Conservation (phyloP, 2,329 filamentous ascomycete genomes). For the Tympanopsis confertula region DNA sequence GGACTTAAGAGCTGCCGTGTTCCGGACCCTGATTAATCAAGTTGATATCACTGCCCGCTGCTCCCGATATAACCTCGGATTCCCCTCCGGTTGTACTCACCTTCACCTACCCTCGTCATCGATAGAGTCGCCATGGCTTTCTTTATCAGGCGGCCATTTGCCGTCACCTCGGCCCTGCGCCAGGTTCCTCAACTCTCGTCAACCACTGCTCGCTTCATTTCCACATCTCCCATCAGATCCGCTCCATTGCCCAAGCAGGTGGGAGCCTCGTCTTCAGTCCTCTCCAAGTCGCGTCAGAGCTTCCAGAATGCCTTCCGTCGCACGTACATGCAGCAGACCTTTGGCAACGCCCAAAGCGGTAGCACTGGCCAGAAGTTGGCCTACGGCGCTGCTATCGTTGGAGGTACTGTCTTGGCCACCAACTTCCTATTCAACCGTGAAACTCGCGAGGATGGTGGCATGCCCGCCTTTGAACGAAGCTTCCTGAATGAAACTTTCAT, state of each 20-base stretch:
- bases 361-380: constrained; percentile 38
- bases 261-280: no score
- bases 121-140: not conserved
- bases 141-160: not conserved
- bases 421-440: constrained; percentile 61
- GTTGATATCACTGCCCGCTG: no score
- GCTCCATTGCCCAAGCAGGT: not conserved
- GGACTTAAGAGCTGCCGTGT: no score
- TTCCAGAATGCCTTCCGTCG: not conserved
- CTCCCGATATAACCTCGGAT: no score
- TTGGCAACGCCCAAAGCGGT: not conserved
- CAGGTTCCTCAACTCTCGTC: not conserved
- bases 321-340: not conserved
- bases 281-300: not conserved
- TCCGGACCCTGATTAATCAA: no score
- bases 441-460: constrained; percentile 49
- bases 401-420: constrained; percentile 51
- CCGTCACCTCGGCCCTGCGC: not conserved
- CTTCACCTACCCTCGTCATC: not conserved
- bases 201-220: not conserved
- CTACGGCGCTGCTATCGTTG: constrained; percentile 55
- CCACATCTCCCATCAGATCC: not conserved
- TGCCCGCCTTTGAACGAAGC: constrained; percentile 50
- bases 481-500: constrained; percentile 61
- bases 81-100: no score